Evolutionary conservation across 768 basidiomycete genomes (phyloP).

Genomic region (Kwoniella heveanensis): DNA sequence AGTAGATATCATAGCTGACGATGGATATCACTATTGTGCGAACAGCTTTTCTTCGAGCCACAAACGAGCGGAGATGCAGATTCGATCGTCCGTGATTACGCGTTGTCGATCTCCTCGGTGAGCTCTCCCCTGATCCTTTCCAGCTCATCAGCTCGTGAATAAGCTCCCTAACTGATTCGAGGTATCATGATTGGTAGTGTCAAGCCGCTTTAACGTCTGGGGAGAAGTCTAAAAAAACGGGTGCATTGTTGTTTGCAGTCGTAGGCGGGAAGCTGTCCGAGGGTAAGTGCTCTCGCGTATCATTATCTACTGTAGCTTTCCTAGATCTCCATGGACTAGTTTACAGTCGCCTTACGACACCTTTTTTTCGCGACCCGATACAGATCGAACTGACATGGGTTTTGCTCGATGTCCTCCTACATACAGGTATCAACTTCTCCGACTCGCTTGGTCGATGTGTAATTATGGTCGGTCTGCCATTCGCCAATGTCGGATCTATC

Average conservation of each 20-base stretch:
- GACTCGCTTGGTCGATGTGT: slow-evolving; percentile 83
- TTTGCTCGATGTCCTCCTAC: too few species aligned
- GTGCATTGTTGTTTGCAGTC: slow-evolving; percentile 87
- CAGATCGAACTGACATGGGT: too few species aligned
- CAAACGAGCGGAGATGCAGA: slow-evolving; percentile 73
- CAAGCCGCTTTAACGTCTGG: slow-evolving; percentile 15
- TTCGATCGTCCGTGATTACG: slow-evolving; percentile 71
- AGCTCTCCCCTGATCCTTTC: too few species aligned
- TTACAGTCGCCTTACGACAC: too few species aligned
- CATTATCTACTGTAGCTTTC: too few species aligned
- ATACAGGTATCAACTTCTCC: slow-evolving; percentile 64
- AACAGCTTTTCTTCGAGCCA: slow-evolving; percentile 86
- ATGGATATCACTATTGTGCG: too few species aligned
- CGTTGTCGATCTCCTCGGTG: slow-evolving; percentile 59
- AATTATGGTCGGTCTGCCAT: slow-evolving; percentile 85
- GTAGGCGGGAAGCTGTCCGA: slow-evolving; percentile 97
- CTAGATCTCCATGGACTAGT: too few species aligned
- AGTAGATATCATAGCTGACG: too few species aligned
- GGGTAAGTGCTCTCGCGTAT: slow-evolving; percentile 57
- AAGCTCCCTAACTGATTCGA: too few species aligned
- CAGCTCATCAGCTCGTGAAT: too few species aligned
- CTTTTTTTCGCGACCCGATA: too few species aligned
- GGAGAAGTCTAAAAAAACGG: slow-evolving; percentile 55
- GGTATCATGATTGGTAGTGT: neutral
- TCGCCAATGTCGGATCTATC: slow-evolving; percentile 84